Evolutionary conservation across 1,284 basidiomycete genomes (phyloP), one percentile per base, ranked within the genome.

Genomic region (Tetrapyrgos nigripes): DNA sequence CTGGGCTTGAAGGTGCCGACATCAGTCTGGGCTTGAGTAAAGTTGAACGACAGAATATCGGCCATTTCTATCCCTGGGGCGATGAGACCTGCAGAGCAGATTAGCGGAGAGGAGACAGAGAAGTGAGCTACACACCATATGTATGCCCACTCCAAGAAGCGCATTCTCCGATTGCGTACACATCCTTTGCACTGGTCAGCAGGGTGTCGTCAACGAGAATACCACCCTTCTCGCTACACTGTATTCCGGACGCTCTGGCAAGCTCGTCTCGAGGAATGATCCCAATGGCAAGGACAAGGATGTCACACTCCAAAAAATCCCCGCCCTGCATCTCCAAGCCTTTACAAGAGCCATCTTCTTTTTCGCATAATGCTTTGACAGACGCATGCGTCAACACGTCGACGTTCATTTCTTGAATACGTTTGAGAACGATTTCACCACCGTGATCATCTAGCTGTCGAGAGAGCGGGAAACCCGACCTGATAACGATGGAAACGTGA

Each of bases 121-220:
- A 50, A 4, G 26, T 10, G 24, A 50, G 48, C 24, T n/a, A 24
- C 23, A 91, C 74, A 13, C 89, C 89, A 63, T 86, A 92, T 3
- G 84, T 87, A 55, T 89, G 85, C 3, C 80, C 83, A 55, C 79
- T 80, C 87, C 88, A 92, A 51, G 78, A 81, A 0, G 89, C 89
- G 67, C 90, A 92, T 69, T 92, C 91, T 2, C 91, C 91, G 53
- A 93, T 87, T 2, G 91, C 91, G 62, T 85, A 92, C 3, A 92
- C 80, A 58, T 86, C 82, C 50, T 78, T 66, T 1, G 79, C 80
- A 26, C 80, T 86, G 1, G 89, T 91, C 64, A 75, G 67, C 40
- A 92, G 73, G 54, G 77, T 73, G 53, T 90, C 84, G 47, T 82
- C 78, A 9, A 92, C 84, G 4, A 79, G 71, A 62, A 93, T 80